A percentile compares a stretch with the other conserved stretches of the same genome.
These are phyloP conservation scores for Chlamydomonas sphaeroides DNA, from an alignment of 139 green algal species.

Conservation along the genomic window DNA sequence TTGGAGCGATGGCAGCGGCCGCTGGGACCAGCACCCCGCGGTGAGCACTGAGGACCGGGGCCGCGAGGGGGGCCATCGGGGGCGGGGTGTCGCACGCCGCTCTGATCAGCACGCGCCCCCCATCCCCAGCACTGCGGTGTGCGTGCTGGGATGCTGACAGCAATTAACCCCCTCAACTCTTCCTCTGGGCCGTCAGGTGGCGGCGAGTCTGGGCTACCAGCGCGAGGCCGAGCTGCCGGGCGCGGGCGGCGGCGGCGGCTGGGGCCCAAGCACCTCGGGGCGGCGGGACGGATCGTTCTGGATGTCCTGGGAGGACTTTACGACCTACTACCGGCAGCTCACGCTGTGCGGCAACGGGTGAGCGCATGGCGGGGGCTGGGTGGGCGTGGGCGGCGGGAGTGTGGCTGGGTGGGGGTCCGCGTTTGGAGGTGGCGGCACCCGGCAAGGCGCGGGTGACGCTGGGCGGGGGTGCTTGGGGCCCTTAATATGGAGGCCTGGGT, in stretches of 20 bases:
- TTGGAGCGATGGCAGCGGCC: slow-evolving; percentile 21
- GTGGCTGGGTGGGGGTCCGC: too few relatives aligned
- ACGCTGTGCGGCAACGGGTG: slow-evolving; percentile 35
- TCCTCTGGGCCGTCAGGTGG: not conserved
- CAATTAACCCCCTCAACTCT: not conserved
- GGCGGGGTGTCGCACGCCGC: not conserved
- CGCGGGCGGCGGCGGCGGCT: not conserved
- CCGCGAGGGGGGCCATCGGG: not conserved
- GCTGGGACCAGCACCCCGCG: not conserved
- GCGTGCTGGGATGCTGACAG: too few relatives aligned
- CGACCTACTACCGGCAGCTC: slow-evolving; percentile 2
- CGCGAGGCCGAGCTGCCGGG: not conserved
- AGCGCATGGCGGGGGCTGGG: not conserved
- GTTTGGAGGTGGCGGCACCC: not conserved
- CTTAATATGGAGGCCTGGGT: too few relatives aligned
- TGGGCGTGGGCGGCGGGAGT: too few relatives aligned
- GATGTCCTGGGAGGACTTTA: slow-evolving; percentile 31
- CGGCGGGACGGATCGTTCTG: slow-evolving; percentile 30
- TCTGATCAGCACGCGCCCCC: too few relatives aligned
- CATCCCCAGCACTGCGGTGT: too few relatives aligned
- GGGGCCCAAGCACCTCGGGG: not conserved
- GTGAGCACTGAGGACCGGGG: not conserved
- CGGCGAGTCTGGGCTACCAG: not conserved
- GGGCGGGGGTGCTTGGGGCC: too few relatives aligned
- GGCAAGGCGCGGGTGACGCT: too few relatives aligned